Base-by-base conservation (phyloP, 306 rosid genomes). In the Vigna reflexopilosa region DNA sequence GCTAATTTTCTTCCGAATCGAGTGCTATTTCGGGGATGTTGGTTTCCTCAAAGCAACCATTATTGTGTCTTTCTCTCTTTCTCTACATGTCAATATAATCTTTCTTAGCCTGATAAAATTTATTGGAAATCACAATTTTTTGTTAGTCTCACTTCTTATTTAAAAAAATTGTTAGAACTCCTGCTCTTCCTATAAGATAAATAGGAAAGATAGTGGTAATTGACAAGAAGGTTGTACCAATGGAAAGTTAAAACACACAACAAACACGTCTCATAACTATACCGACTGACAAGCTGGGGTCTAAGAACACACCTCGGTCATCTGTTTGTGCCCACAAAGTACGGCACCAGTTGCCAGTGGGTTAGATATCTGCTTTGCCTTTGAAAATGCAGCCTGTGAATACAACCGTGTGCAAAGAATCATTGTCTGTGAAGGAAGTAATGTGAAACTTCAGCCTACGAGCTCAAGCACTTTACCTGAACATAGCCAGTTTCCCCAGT, bases 301-400 rank as follows among this genome's bases (percentile, higher is more conserved):
- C 51, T 10, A 61, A 78, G 30, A 70, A 34, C 75, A 7, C 48
- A 95, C 99, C 98, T 95, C 99, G 14, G 97, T 13, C 98, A 95
- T 93, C 77, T 91, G 91, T 83, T 88, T 95, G 83, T 95, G 99
- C 76, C 99, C 99, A 40, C 97, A 90, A 24, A 95, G 90, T 48
- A 95, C 84, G 65, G 87, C 99, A 67, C 90, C 94, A 2, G 91
- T 85, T 12, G 96, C 85, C 36, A 38, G 81, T 51, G 98, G 97
- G 73, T 85, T 82, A 48, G 82, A 84, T 80, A 88, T 80, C 84
- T 87, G 83, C 90, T 93, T 91, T 6, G 90, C 90, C 87, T 88
- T 86, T 24, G 89, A 54, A 77, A 91, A 91, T 12, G 99, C 98
- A 75, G 90, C 99, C 99, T 95, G 94, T 38, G 70, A 75, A 74